These are phyloP conservation scores for Magnolia officinalis DNA, from an alignment of 164 flowering plant species.

Conservation along the genomic window DNA sequence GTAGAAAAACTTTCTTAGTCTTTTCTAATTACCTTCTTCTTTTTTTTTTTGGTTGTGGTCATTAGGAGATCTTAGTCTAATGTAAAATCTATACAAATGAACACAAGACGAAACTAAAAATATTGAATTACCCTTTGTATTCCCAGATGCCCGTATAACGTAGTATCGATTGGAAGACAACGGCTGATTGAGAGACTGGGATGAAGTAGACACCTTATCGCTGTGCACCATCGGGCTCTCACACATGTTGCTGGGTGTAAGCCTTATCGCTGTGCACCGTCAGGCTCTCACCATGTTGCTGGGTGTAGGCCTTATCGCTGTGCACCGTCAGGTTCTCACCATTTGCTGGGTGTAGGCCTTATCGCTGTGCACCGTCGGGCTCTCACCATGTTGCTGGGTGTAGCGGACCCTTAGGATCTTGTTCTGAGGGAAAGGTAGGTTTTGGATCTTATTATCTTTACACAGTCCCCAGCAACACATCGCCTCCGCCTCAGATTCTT, in stretches of 20 bases:
- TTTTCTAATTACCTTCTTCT: too few species aligned
- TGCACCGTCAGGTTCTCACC: background rate
- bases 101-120: background rate
- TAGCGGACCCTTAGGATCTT: constrained; percentile 19
- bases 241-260: background rate
- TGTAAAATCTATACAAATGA: too few species aligned
- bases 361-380: background rate
- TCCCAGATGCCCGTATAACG: constrained; percentile 38
- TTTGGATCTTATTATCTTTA: constrained; percentile 14
- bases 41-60: too few species aligned
- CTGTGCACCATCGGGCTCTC: background rate
- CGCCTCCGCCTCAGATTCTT: constrained; percentile 25
- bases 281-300: background rate
- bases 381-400: background rate
- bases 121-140: constrained; percentile 40
- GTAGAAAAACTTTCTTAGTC: too few species aligned
- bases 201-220: constrained; percentile 32
- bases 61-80: too few species aligned
- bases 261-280: constrained; percentile 11
- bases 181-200: constrained; percentile 53
- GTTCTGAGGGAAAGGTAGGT: constrained; percentile 46
- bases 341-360: constrained; percentile 8
- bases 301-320: constrained; percentile 15
- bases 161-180: constrained; percentile 56
- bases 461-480: constrained; percentile 29